phyloP scores from a whole-genome alignment of 2,329 filamentous ascomycete genomes.

The Fusarium palustre region DNA sequence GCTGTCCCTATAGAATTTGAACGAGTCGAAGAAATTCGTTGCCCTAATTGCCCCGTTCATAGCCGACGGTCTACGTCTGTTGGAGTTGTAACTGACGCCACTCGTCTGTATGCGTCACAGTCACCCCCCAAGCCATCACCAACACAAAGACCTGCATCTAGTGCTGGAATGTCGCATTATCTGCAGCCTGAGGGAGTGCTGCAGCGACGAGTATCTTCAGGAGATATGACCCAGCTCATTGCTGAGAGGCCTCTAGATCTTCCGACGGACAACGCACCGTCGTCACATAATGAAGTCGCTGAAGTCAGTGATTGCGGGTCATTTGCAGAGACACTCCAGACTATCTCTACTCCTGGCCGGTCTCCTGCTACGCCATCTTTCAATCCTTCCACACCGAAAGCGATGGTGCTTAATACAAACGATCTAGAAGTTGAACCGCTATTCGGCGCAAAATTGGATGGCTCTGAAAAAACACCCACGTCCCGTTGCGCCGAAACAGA shows the following conservation, averaged over 20 bases:
- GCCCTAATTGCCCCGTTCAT: conserved; percentile 30
- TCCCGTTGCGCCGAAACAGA: no score
- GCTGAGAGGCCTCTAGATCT: background rate
- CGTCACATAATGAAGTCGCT: conserved; percentile 24
- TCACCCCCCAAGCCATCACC: no score
- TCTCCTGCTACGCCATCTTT: conserved; percentile 41
- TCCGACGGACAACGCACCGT: background rate
- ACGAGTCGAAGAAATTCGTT: conserved; percentile 20
- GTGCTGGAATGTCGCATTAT: background rate
- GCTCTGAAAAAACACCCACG: conserved; percentile 1
- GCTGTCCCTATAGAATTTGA: conserved; percentile 16
- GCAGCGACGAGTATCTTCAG: conserved; percentile 15
- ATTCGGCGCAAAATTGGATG: conserved; percentile 1
- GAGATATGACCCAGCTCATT: background rate
- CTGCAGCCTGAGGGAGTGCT: no score
- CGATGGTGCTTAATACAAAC: conserved; percentile 39
- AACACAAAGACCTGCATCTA: background rate
- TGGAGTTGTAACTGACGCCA: no score
- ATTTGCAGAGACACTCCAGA: conserved; percentile 25
- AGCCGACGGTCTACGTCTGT: no score
- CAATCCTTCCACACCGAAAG: conserved; percentile 48
- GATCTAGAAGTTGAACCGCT: conserved; percentile 16
- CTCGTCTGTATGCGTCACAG: no score
- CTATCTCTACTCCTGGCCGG: conserved; percentile 22
- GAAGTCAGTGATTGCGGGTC: conserved; percentile 33